Percentiles rank a stretch among this genome's conserved stretches.
phyloP scores from a whole-genome alignment of 2,329 filamentous ascomycete species.

The Claviceps humidiphila region DNA sequence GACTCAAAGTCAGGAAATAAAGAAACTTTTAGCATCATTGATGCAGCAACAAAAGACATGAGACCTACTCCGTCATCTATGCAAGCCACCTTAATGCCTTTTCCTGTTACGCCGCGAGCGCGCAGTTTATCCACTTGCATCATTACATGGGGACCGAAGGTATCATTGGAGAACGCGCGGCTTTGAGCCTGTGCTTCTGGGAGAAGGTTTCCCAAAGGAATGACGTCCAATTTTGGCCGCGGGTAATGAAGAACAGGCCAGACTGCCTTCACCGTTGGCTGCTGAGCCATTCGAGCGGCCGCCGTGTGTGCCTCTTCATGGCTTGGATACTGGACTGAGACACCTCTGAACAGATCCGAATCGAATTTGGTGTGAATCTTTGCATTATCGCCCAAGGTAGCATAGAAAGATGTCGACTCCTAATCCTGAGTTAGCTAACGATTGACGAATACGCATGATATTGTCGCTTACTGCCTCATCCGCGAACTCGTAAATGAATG shows the following conservation, averaged over 20 bases:
- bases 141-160: conserved; percentile 9
- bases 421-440: not conserved
- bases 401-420: not conserved
- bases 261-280: not conserved
- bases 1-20: conserved; percentile 7
- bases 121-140: conserved; percentile 8
- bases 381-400: not conserved
- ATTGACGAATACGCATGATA: not conserved
- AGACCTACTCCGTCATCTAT: conserved; percentile 21
- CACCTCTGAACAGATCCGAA: not conserved
- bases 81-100: conserved; percentile 7
- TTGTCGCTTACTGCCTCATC: not conserved
- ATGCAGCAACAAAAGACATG: not conserved
- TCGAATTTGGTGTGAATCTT: not conserved
- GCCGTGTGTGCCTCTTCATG: not conserved
- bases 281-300: not conserved
- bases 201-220: not conserved
- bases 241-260: not conserved
- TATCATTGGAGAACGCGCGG: not conserved
- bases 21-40: not conserved
- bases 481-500: conserved; percentile 1
- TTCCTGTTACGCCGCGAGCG: conserved; percentile 7
- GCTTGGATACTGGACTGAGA: not conserved
- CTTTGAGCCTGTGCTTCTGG: not conserved
- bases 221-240: not conserved